A percentile compares a stretch with the other conserved stretches of the same genome.
These are phyloP conservation scores for Penicillium tannophilum DNA, from an alignment of 495 filamentous ascomycete species.

Conservation along the genomic window DNA sequence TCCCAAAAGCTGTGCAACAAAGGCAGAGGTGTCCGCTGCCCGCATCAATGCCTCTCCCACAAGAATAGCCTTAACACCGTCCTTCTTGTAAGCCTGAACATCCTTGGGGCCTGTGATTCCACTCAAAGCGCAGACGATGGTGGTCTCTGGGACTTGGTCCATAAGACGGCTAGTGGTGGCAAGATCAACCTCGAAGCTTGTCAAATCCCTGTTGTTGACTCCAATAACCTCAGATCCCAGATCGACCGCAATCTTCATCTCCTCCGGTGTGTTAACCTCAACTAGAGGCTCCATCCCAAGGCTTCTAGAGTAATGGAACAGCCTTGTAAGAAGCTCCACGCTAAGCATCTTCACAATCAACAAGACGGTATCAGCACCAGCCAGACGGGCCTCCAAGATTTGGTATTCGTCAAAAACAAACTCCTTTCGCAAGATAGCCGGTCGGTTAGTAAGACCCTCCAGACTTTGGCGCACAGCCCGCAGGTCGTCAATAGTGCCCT, in stretches of 20 bases:
- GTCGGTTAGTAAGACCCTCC: conserved; percentile 85
- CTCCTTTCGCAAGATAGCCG: conserved; percentile 90
- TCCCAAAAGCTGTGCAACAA: conserved; percentile 80
- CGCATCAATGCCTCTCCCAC: conserved; percentile 97
- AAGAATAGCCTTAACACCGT: conserved; percentile 88
- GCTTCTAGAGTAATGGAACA: conserved; percentile 85
- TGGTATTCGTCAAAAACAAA: conserved; percentile 99
- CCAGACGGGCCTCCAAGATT: conserved; percentile 90
- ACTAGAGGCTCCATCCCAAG: conserved; percentile 98
- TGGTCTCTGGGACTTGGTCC: conserved; percentile 77
- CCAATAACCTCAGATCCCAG: conserved; percentile 94
- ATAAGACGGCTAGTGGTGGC: conserved; percentile 91
- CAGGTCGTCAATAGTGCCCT: conserved; percentile 93
- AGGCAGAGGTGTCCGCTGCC: conserved; percentile 73
- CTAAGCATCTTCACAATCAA: conserved; percentile 99
- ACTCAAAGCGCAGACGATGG: conserved; percentile 92
- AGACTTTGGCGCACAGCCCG: conserved; percentile 84
- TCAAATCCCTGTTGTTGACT: conserved; percentile 96
- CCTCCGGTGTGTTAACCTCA: conserved; percentile 90
- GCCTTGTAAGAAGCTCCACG: conserved; percentile 65
- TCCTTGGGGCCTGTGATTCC: conserved; percentile 92
- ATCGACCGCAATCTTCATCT: conserved; percentile 85
- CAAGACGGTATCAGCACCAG: conserved; percentile 92
- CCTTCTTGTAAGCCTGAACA: conserved; percentile 81
- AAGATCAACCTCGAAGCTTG: conserved; percentile 94